Evolutionary conservation across 345 rosid species (phyloP).

Genomic region (Lagerstroemia speciosa): DNA sequence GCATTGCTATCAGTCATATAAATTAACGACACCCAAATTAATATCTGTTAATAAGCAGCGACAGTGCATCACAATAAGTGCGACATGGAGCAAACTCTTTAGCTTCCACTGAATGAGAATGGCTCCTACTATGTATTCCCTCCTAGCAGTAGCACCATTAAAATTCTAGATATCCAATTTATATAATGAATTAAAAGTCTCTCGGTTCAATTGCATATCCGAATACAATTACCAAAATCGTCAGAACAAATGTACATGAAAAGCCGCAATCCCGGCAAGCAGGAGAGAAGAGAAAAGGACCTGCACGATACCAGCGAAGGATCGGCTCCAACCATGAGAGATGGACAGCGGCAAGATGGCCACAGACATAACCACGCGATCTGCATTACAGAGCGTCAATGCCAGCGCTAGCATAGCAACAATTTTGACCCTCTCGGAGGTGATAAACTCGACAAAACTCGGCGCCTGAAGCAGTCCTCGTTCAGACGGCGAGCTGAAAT

Average conservation of each 20-base stretch:
- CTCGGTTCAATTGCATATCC: neutral
- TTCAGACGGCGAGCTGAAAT: slow-evolving; percentile 22
- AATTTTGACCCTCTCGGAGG: slow-evolving; percentile 91
- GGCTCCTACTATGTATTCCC: neutral
- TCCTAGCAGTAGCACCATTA: neutral
- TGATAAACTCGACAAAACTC: slow-evolving; percentile 63
- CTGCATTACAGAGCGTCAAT: slow-evolving; percentile 80
- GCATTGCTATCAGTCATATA: neutral
- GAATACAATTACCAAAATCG: neutral
- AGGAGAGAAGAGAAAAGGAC: slow-evolving; percentile 19
- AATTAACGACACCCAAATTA: neutral
- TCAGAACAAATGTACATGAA: neutral
- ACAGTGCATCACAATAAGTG: neutral
- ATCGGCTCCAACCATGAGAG: slow-evolving; percentile 86
- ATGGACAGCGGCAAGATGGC: slow-evolving; percentile 84
- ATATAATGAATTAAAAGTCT: neutral
- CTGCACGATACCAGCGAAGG: slow-evolving; percentile 98
- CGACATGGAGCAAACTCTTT: neutral
- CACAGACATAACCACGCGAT: slow-evolving; percentile 90
- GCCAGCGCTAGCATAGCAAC: slow-evolving; percentile 89
- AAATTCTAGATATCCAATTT: neutral
- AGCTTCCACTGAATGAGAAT: neutral
- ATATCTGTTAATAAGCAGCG: neutral
- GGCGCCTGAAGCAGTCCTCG: slow-evolving; percentile 25
- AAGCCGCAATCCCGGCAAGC: neutral